Base-by-base conservation (phyloP, 2,329 filamentous ascomycete genomes). In the Ceratocystis eucalypticola region DNA sequence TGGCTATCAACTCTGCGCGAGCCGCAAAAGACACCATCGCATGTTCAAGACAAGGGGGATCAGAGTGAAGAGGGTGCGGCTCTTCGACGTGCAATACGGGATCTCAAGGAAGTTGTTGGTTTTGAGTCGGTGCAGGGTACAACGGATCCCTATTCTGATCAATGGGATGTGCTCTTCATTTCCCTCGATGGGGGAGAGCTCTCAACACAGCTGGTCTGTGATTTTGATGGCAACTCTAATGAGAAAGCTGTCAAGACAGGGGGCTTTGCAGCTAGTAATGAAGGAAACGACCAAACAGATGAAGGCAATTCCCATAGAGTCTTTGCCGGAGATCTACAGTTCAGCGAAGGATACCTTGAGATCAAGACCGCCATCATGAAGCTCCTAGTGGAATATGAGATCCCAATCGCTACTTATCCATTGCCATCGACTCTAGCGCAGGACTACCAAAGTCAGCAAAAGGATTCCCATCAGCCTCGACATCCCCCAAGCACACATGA, bases 101-200 rank as follows among this genome's bases (percentile, higher is more conserved):
- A 91, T 71, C 85, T 91, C 85, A 80, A 78, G 5, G 83, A 88
- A 61, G 80, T 80, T 5, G 76, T 91, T 8, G 87, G 88, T 3
- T 71, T 78, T 5, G 86, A 91, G 15, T 81, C 79, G 12, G 79
- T 86, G 20, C 84, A 85, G 62, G 88, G 88, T 25, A 79, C 83
- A 15, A 87, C 85, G 65, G 88, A 94, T 71, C 90, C 90, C 7
- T 93, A 89, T 69, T 86, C 87, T 1, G 91, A 95, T 75, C 81
- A 87, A 66, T 96, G 91, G 91, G 83, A 88, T 3, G 86, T 94
- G 5, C 77, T 95, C 7, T 93, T 92, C 71, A 84, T 95, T 66
- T 88, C 88, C 0, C 76, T 84, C 0, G 85, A 91, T 73, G 89
- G 89, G 41, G 85, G 84, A 71, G 80, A 80, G 64, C 77, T 95